phyloP scores from a whole-genome alignment of 1,139 yeast genomes.

The Geotrichum cucujoidarum region DNA sequence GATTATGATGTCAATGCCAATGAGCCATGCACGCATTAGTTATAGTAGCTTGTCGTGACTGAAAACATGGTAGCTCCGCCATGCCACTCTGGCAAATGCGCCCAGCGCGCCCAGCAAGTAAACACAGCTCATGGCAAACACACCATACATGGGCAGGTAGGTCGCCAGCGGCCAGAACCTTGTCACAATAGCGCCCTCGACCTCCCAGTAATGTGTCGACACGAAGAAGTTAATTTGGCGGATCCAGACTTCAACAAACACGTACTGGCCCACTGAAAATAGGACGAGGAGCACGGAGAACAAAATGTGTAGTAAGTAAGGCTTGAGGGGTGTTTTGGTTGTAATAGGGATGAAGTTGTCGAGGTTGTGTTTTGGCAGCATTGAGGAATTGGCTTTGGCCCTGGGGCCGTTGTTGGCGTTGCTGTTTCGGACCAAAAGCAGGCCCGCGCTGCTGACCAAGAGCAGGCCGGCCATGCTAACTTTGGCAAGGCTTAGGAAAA shows the following conservation, averaged over 20 bases:
- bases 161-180: neutral
- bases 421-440: too few relatives aligned
- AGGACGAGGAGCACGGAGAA: neutral
- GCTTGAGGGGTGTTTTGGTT: neutral
- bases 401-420: neutral
- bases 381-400: neutral
- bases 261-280: neutral
- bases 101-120: neutral
- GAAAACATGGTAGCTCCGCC: too few relatives aligned
- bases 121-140: neutral
- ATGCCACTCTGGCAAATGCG: neutral
- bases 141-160: neutral
- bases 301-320: neutral
- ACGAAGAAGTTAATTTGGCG: neutral
- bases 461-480: neutral
- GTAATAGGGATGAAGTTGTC: too few relatives aligned
- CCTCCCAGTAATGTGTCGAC: neutral
- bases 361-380: too few relatives aligned
- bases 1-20: too few relatives aligned
- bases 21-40: too few relatives aligned
- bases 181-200: neutral
- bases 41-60: neutral
- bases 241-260: neutral
- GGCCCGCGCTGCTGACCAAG: neutral
- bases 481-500: neutral